Evolutionary conservation across 225 moss, liverwort and hornwort species (phyloP).

Genomic region (Bryoerythrophyllum caledonicum): DNA sequence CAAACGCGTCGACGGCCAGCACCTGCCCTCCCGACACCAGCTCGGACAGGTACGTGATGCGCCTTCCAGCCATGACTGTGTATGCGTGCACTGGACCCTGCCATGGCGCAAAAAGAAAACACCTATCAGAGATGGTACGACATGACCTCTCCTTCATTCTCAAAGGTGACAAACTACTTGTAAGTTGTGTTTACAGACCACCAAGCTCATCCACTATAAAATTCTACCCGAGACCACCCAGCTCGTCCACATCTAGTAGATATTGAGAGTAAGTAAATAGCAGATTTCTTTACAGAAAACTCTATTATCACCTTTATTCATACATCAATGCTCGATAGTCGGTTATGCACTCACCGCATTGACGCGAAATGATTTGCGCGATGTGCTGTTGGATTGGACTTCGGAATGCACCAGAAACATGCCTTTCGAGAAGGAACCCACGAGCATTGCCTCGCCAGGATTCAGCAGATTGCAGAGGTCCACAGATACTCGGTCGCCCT

Average conservation of each 20-base stretch:
- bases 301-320: not conserved
- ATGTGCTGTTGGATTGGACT: slow-evolving; percentile 51
- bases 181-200: too few relatives aligned
- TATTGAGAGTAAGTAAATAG: too few relatives aligned
- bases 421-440: slow-evolving; percentile 75
- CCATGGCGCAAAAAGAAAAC: not conserved
- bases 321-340: not conserved
- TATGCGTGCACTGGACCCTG: slow-evolving; percentile 88
- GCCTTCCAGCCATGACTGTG: slow-evolving; percentile 66
- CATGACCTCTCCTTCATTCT: too few relatives aligned
- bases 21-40: slow-evolving; percentile 69
- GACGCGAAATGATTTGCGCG: slow-evolving; percentile 73
- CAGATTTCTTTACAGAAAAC: too few relatives aligned
- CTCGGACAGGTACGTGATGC: slow-evolving; percentile 63
- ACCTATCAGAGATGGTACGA: not conserved
- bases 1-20: slow-evolving; percentile 60
- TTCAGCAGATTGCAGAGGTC: slow-evolving; percentile 68
- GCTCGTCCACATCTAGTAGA: too few relatives aligned
- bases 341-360: slow-evolving; percentile 48
- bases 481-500: slow-evolving; percentile 78
- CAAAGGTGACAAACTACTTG: too few relatives aligned
- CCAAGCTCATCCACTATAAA: too few relatives aligned
- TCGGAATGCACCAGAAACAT: slow-evolving; percentile 78
- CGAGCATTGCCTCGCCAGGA: slow-evolving; percentile 73
- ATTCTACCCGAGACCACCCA: too few relatives aligned